Conservation (phyloP, 306 rosid species). For the Quercus rubra region DNA sequence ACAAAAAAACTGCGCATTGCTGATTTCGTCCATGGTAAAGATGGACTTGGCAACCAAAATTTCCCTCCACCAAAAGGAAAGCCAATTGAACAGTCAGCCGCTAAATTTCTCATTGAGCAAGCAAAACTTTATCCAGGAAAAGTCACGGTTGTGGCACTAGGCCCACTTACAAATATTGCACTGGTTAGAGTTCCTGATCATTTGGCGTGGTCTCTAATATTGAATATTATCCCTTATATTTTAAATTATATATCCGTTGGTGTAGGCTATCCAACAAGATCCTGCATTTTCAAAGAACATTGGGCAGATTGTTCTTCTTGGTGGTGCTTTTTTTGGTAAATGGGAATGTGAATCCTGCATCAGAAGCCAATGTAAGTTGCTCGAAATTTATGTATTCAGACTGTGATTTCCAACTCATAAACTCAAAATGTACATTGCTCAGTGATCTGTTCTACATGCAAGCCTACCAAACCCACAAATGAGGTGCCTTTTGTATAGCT, state of each 20-base stretch:
- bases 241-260: constrained; percentile 4
- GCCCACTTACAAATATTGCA: constrained; percentile 94
- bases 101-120: constrained; percentile 70
- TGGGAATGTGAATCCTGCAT: constrained; percentile 93
- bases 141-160: constrained; percentile 83
- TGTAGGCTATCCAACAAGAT: constrained; percentile 80
- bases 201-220: not conserved
- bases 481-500: not conserved
- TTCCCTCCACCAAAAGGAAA: constrained; percentile 84
- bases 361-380: constrained; percentile 82
- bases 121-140: constrained; percentile 73
- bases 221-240: constrained; percentile 4
- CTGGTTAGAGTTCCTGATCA: constrained; percentile 46
- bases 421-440: not conserved
- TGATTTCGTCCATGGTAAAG: constrained; percentile 87
- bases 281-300: constrained; percentile 65
- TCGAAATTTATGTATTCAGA: not conserved
- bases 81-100: constrained; percentile 66
- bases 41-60: constrained; percentile 97
- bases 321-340: constrained; percentile 89
- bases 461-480: not conserved
- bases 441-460: not conserved
- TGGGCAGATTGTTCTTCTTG: constrained; percentile 78
- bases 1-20: constrained; percentile 74
- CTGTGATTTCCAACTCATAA: not conserved